Conservation (phyloP, 2,329 filamentous ascomycete species). For the Arthrobotrys iridis region DNA sequence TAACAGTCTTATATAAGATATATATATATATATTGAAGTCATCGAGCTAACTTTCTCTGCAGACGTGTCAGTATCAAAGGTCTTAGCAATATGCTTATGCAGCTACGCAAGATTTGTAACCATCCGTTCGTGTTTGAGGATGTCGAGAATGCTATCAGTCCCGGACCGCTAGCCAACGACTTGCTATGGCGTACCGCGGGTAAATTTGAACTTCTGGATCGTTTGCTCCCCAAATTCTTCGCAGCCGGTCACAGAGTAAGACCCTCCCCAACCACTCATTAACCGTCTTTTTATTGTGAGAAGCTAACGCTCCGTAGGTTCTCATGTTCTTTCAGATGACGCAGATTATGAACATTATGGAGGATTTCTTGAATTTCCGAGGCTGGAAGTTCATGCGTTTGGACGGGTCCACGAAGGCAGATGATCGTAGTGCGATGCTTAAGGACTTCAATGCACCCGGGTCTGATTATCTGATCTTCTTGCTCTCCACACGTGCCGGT, state of each 20-base stretch:
- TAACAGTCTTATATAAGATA: neutral
- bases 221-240: slow-evolving; percentile 91
- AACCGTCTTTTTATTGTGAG: neutral
- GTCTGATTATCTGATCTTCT: slow-evolving; percentile 96
- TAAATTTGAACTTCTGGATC: slow-evolving; percentile 95
- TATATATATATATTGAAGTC: neutral
- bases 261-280: neutral
- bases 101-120: slow-evolving; percentile 97
- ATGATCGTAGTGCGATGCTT: slow-evolving; percentile 91
- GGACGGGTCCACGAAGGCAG: slow-evolving; percentile 96
- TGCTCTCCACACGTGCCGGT: slow-evolving; percentile 98
- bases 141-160: slow-evolving; percentile 98
- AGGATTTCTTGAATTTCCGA: slow-evolving; percentile 89
- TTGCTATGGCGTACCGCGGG: slow-evolving; percentile 93
- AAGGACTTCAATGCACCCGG: slow-evolving; percentile 87
- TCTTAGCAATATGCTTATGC: slow-evolving; percentile 99
- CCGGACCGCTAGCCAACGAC: slow-evolving; percentile 86
- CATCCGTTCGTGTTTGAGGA: slow-evolving; percentile 99
- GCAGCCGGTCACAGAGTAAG: slow-evolving; percentile 82
- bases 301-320: slow-evolving; percentile 61
- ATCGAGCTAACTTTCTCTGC: slow-evolving; percentile 4
- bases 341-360: slow-evolving; percentile 99
- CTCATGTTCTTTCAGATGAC: slow-evolving; percentile 99
- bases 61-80: slow-evolving; percentile 64
- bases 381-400: slow-evolving; percentile 87